Evolutionary conservation across 176 grass and related monocot genomes (phyloP), one percentile per base, ranked within the genome.

Genomic region (Guadua angustifolia): DNA sequence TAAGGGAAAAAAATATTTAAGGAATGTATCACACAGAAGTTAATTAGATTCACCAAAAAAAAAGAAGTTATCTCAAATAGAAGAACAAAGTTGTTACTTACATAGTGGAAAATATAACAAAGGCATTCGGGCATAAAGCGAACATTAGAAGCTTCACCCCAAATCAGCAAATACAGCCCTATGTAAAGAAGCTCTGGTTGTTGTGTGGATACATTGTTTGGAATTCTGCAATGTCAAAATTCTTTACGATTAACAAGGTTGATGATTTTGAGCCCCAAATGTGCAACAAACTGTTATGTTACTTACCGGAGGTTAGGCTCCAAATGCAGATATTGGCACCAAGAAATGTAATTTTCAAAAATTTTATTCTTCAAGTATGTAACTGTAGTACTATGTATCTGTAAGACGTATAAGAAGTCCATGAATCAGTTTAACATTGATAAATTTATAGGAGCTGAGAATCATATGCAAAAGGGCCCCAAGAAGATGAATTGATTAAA

Each of bases 41-140:
- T n/a, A n/a, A n/a, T n/a, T n/a, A n/a, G n/a, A n/a, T n/a, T n/a
- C n/a, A n/a, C n/a, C n/a, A n/a, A n/a, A n/a, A n/a, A 56, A 59
- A 15, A 10, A 62, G n/a, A 80, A 79, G 60, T 68, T 72, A 59
- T 11, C 56, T 59, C 4, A 61, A 26, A 14, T 5, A 14, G 25
- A 7, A 62, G 5, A 46, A 75, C 8, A 80, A 38, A 40, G 32
- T 46, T 59, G 2, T 2, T 38, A 92, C 93, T 95, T 94, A 99
- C 97, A 89, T 89, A 61, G 63, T 99, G 97, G 47, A 99, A 95
- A 66, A 99, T 95, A 80, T 99, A 99, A 65, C 97, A 95, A 80
- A 99, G 82, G 68, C 97, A 99, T 79, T 99, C 97, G 39, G 97
- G 97, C 93, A 99, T 99, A 81, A 99, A 99, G n/a, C 93, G 91